These are phyloP conservation scores for Trypanosoma conorhini DNA, from an alignment of 208 protist genomes.

Conservation along the genomic window DNA sequence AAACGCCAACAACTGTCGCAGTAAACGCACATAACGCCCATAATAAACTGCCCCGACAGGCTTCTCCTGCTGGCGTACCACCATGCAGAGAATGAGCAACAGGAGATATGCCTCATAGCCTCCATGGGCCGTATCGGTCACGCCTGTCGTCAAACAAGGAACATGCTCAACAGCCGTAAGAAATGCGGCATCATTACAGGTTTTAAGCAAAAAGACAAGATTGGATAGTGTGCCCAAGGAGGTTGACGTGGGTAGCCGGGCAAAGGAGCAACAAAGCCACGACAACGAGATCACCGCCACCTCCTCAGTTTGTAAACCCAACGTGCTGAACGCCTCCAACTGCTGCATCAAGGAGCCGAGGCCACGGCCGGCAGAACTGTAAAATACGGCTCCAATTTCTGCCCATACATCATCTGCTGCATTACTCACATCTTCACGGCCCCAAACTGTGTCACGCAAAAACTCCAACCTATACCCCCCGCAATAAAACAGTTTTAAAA, in stretches of 20 bases:
- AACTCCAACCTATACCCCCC: constrained; percentile 43
- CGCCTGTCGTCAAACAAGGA: constrained; percentile 9
- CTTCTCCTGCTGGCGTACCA: constrained; percentile 28
- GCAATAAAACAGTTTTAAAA: constrained; percentile 52
- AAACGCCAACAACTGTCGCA: constrained; percentile 21
- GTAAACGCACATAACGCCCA: constrained; percentile 17
- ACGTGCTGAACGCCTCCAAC: constrained; percentile 23
- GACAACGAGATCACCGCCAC: constrained; percentile 13
- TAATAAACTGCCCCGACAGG: constrained; percentile 8
- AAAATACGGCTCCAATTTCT: constrained; percentile 31
- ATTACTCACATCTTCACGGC: background rate
- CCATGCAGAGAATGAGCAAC: constrained; percentile 28
- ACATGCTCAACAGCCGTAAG: constrained; percentile 38
- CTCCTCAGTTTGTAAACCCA: constrained; percentile 32
- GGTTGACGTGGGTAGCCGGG: constrained; percentile 13
- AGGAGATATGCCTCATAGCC: constrained; percentile 11
- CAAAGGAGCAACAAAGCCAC: constrained; percentile 32
- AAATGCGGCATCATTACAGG: constrained; percentile 45
- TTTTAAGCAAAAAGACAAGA: constrained; percentile 51
- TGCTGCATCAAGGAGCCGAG: constrained; percentile 25
- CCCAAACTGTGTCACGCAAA: constrained; percentile 30
- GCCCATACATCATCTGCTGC: constrained; percentile 17
- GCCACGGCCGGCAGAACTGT: constrained; percentile 10
- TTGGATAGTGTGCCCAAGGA: constrained; percentile 39
- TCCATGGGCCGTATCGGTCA: background rate